These are phyloP conservation scores for Melaleuca alternifolia DNA, from an alignment of 345 rosid genomes.

Conservation along the genomic window DNA sequence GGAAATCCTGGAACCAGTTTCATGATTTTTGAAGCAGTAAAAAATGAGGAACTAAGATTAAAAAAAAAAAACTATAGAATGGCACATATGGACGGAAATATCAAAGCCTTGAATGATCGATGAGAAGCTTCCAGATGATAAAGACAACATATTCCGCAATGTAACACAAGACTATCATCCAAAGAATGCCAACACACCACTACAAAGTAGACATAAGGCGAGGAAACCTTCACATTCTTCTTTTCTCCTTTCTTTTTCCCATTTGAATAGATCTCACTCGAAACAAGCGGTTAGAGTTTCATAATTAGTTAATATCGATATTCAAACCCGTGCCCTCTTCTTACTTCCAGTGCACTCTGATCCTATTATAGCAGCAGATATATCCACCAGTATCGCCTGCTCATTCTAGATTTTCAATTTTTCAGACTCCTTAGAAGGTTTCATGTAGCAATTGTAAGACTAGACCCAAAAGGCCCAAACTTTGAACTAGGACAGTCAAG, in stretches of 20 bases:
- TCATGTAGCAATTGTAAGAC: background rate
- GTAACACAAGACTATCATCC: background rate
- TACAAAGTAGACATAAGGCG: background rate
- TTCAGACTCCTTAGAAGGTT: background rate
- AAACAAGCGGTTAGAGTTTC: background rate
- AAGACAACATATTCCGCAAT: background rate
- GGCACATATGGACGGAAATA: background rate
- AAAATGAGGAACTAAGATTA: background rate
- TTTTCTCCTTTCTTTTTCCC: background rate
- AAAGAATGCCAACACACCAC: background rate
- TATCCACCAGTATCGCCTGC: background rate
- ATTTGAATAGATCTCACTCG: background rate
- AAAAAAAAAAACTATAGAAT: background rate
- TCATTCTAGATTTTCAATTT: background rate
- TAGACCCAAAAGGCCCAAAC: background rate
- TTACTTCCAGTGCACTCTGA: background rate
- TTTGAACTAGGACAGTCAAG: background rate
- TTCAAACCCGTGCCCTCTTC: background rate
- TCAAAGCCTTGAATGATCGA: background rate
- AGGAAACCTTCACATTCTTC: background rate
- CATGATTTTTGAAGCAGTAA: background rate
- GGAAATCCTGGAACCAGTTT: background rate
- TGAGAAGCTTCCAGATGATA: background rate
- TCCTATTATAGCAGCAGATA: background rate
- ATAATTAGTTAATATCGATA: background rate